Evolutionary conservation across 148 eudicot species (phyloP).

Genomic region (Nepenthes mirabilis): DNA sequence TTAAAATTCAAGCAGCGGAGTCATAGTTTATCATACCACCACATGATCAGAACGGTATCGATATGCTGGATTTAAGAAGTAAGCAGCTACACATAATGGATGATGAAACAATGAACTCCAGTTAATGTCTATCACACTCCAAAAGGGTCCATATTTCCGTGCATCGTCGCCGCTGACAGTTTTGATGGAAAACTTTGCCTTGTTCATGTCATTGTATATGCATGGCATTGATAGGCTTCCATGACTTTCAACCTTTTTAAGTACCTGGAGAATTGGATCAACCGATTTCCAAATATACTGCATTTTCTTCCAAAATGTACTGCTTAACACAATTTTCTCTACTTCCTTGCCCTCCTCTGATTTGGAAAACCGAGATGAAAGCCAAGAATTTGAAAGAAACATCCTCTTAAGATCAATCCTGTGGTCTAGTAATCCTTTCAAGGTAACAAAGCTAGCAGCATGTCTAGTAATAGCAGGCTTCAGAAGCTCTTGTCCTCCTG

Average conservation of each 20-base stretch:
- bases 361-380: conserved; percentile 54
- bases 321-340: conserved; percentile 50
- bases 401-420: conserved; percentile 55
- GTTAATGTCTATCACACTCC: conserved; percentile 72
- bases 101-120: conserved; percentile 58
- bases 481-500: conserved; percentile 74
- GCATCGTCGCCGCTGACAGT: conserved; percentile 55
- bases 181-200: conserved; percentile 65
- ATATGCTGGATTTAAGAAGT: conserved; percentile 77
- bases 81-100: conserved; percentile 79
- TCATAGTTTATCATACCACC: conserved; percentile 33
- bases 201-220: conserved; percentile 67
- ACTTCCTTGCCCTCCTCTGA: conserved; percentile 83
- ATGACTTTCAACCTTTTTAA: conserved; percentile 46
- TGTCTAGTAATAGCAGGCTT: conserved; percentile 50
- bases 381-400: conserved; percentile 82
- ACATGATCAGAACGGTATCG: conserved; percentile 72
- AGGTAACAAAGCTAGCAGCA: conserved; percentile 61
- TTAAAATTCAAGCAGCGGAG: background rate
- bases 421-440: conserved; percentile 55
- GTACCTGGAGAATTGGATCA: conserved; percentile 64
- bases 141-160: conserved; percentile 68
- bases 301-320: conserved; percentile 85
- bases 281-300: conserved; percentile 56
- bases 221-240: conserved; percentile 63